A percentile compares a stretch with the other conserved stretches of the same genome.
Evolutionary conservation across 2,329 filamentous ascomycete species (phyloP).

Genomic region (Diplodia sapinea): DNA sequence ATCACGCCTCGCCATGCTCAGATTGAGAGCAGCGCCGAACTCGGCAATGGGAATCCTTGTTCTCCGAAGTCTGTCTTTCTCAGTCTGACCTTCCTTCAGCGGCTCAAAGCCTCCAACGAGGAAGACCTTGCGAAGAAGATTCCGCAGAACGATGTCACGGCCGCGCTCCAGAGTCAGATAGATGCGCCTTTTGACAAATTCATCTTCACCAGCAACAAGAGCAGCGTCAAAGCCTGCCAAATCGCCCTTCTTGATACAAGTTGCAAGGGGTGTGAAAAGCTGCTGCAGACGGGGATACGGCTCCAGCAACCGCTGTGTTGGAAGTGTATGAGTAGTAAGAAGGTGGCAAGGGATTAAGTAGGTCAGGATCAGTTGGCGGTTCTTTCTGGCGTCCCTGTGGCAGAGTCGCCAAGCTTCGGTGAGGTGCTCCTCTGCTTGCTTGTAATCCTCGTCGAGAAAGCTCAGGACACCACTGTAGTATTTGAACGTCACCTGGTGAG

Average conservation of each 20-base stretch:
- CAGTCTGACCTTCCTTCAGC: constrained; percentile 68
- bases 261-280: constrained; percentile 78
- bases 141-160: constrained; percentile 88
- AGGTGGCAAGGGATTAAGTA: constrained; percentile 95
- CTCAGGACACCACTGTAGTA: constrained; percentile 94
- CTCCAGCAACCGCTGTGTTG: constrained; percentile 71
- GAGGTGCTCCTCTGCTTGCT: constrained; percentile 77
- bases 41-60: constrained; percentile 83
- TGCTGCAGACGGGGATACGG: constrained; percentile 77
- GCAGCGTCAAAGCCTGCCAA: constrained; percentile 83
- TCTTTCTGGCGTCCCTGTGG: constrained; percentile 71
- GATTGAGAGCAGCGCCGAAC: constrained; percentile 81
- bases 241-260: constrained; percentile 81
- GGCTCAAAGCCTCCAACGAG: constrained; percentile 79
- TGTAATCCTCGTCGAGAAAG: constrained; percentile 94
- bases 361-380: constrained; percentile 86
- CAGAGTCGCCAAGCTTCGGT: constrained; percentile 83
- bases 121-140: constrained; percentile 90
- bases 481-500: constrained; percentile 92
- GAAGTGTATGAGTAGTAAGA: constrained; percentile 83
- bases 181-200: constrained; percentile 90
- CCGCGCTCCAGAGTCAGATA: constrained; percentile 93
- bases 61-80: constrained; percentile 65
- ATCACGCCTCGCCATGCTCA: constrained; percentile 64
- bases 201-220: constrained; percentile 80